These are phyloP conservation scores for Meira nashicola DNA, from an alignment of 1,284 basidiomycete genomes.

Conservation along the genomic window DNA sequence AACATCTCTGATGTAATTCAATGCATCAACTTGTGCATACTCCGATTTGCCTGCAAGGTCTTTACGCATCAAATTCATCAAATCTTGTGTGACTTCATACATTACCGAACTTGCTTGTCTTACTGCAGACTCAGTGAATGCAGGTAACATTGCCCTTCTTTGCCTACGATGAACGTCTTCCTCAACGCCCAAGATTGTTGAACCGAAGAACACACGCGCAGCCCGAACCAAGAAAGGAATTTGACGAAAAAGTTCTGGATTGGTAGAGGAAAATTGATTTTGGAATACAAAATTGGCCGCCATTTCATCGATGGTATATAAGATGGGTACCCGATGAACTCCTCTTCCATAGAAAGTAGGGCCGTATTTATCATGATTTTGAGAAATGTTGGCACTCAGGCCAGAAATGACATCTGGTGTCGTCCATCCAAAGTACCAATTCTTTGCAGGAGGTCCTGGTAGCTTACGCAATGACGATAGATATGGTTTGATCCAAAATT, in stretches of 20 bases:
- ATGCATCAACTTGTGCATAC: not conserved
- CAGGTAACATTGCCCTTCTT: not conserved
- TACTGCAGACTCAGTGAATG: not conserved
- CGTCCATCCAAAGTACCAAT: not conserved
- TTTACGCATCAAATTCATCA: not conserved
- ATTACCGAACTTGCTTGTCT: not conserved
- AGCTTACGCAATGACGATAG: not conserved
- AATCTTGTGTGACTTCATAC: not conserved
- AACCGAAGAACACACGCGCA: not conserved
- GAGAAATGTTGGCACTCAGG: not conserved
- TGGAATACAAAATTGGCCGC: not conserved
- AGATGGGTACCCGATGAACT: not conserved
- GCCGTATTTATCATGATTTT: not conserved
- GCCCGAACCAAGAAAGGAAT: not conserved
- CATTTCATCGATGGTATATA: not conserved
- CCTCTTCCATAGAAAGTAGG: not conserved
- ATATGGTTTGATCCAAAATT: not conserved
- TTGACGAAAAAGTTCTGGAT: not conserved
- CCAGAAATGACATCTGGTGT: not conserved
- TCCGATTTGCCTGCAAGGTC: not conserved
- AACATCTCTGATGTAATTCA: not conserved
- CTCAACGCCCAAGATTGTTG: not conserved
- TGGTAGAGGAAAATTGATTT: too few species aligned
- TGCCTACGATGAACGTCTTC: not conserved
- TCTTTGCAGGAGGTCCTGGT: not conserved